A percentile compares a stretch with the other conserved stretches of the same genome.
Conservation (phyloP, 1,284 basidiomycete species). For the Microbotryum violaceum region DNA sequence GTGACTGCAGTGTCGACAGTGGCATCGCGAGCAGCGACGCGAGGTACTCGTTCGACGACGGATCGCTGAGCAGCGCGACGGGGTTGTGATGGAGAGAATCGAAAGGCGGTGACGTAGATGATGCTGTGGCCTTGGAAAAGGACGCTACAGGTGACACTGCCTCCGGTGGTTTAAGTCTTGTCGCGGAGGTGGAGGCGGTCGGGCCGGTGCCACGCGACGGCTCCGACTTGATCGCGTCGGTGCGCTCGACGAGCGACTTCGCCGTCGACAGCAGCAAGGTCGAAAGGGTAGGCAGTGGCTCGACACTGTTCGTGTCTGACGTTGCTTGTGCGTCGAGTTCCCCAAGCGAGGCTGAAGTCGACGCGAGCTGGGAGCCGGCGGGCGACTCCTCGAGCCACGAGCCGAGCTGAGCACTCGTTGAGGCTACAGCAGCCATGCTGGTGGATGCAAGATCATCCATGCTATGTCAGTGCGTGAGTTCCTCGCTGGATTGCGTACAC, state of each 20-base stretch:
- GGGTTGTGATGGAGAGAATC: constrained; percentile 6
- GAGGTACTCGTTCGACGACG: constrained; percentile 18
- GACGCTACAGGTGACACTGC: no score
- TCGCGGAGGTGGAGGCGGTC: no score
- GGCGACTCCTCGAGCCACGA: constrained; percentile 5
- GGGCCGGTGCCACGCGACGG: neutral
- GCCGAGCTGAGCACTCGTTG: neutral
- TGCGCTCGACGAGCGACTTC: constrained; percentile 13
- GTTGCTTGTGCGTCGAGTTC: neutral
- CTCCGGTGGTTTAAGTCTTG: no score
- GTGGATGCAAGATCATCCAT: no score
- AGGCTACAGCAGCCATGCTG: no score
- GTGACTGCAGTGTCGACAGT: constrained; percentile 14
- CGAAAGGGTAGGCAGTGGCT: constrained; percentile 20
- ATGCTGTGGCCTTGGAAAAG: neutral
- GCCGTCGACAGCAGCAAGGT: constrained; percentile 26
- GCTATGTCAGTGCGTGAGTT: no score
- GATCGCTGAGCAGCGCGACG: constrained; percentile 4
- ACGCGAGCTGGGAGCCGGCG: neutral
- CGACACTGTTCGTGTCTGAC: neutral
- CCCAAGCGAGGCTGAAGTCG: no score
- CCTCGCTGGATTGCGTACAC: no score
- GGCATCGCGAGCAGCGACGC: constrained; percentile 24
- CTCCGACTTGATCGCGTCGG: neutral
- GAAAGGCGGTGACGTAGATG: neutral